Conservation (phyloP, 176 grass and related monocot species). For the Carex pumila region DNA sequence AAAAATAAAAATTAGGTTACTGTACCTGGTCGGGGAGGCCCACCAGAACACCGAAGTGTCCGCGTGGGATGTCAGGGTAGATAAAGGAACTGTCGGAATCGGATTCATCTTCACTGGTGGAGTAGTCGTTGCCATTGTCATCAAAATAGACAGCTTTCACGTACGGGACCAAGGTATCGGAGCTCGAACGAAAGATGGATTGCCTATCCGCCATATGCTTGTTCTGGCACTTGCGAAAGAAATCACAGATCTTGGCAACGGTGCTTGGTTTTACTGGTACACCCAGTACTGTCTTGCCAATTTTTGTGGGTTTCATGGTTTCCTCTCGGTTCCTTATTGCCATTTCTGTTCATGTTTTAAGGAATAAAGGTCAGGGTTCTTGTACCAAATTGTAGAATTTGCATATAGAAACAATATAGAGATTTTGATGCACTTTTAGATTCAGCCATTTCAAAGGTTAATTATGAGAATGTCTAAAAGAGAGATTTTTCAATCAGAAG, state of each 20-base stretch:
- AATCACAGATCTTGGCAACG: slow-evolving; percentile 57
- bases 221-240: slow-evolving; percentile 64
- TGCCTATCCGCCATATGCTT: slow-evolving; percentile 15
- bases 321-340: neutral
- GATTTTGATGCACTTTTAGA: no score
- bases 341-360: neutral
- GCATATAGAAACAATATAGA: neutral
- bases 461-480: neutral
- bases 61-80: neutral
- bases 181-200: neutral
- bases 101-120: neutral
- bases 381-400: neutral
- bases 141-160: neutral
- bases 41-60: neutral
- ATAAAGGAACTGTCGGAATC: neutral
- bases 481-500: neutral
- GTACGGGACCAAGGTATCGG: neutral
- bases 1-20: neutral
- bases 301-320: neutral
- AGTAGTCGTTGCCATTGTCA: neutral
- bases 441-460: neutral
- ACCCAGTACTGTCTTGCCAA: slow-evolving; percentile 29
- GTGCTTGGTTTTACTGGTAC: slow-evolving; percentile 34
- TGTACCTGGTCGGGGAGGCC: slow-evolving; percentile 1
- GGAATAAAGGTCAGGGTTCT: neutral